Conservation (phyloP, 208 protist genomes). For the Herpetomonas samuelpessoai region DNA sequence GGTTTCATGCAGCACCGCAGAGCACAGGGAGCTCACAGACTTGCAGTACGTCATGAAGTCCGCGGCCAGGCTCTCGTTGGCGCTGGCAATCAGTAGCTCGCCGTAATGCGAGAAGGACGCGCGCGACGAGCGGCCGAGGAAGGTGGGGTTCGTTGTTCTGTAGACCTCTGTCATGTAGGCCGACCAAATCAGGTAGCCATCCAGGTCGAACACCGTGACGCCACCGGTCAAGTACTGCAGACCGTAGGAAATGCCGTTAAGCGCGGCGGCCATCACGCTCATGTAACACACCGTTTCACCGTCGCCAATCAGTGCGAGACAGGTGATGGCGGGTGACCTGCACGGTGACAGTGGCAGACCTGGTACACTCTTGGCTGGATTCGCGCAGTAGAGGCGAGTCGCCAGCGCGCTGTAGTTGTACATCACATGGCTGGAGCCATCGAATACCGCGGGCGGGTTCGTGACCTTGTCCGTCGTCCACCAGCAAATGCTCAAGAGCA, state of each 20-base stretch:
- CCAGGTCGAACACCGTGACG: conserved; percentile 36
- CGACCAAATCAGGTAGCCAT: conserved; percentile 52
- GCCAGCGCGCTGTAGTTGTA: conserved; percentile 13
- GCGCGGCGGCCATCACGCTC: background rate
- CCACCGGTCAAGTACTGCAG: conserved; percentile 38
- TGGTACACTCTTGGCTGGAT: background rate
- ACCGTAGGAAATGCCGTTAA: conserved; percentile 25
- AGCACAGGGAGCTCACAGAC: conserved; percentile 39
- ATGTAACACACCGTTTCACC: conserved; percentile 29
- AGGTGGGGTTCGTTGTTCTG: conserved; percentile 27
- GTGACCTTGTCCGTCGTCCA: conserved; percentile 31
- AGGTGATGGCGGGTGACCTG: conserved; percentile 5
- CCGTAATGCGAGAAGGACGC: conserved; percentile 68
- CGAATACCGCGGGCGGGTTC: conserved; percentile 26
- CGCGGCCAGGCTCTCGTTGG: conserved; percentile 21
- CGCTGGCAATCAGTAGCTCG: conserved; percentile 54
- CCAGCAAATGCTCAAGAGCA: conserved; percentile 54
- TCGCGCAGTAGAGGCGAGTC: conserved; percentile 24
- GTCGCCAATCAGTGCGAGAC: conserved; percentile 31
- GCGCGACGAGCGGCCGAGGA: conserved; percentile 43
- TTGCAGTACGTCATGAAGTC: conserved; percentile 55
- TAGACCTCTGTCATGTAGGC: conserved; percentile 40
- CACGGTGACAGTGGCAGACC: background rate
- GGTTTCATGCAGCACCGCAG: conserved; percentile 36
- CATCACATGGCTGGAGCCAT: conserved; percentile 7